phyloP scores from a whole-genome alignment of 2,329 filamentous ascomycete genomes.

The Calonectria fujianensis region DNA sequence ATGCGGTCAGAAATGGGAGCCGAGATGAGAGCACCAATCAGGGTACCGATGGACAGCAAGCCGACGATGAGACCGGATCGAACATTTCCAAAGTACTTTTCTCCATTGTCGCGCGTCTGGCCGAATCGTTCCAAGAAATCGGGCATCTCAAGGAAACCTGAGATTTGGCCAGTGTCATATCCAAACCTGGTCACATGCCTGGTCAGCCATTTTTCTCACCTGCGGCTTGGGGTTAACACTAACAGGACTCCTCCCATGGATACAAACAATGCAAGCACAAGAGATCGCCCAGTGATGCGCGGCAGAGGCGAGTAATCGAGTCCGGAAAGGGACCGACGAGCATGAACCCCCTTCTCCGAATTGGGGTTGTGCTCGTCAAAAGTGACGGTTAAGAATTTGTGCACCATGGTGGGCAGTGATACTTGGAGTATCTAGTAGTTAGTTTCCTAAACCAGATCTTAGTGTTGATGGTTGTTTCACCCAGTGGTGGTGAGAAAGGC shows the following conservation, averaged over 20 bases:
- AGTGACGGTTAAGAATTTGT: constrained; percentile 55
- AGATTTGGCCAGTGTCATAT: constrained; percentile 73
- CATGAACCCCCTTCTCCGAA: constrained; percentile 59
- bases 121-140: constrained; percentile 74
- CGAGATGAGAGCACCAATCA: constrained; percentile 76
- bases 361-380: constrained; percentile 67
- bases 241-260: constrained; percentile 68
- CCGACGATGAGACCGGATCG: constrained; percentile 76
- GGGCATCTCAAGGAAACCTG: constrained; percentile 75
- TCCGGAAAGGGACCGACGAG: constrained; percentile 59
- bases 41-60: constrained; percentile 75
- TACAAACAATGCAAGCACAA: constrained; percentile 63
- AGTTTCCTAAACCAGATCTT: not conserved
- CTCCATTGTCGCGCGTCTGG: constrained; percentile 61
- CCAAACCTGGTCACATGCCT: constrained; percentile 57
- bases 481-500: not conserved
- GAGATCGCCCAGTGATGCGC: constrained; percentile 61
- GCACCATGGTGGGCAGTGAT: constrained; percentile 47
- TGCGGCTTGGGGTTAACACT: constrained; percentile 32
- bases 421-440: constrained; percentile 26
- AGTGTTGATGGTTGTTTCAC: not conserved
- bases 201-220: not conserved
- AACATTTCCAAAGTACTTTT: constrained; percentile 69
- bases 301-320: constrained; percentile 68
- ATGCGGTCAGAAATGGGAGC: constrained; percentile 79